Evolutionary conservation across 2,329 filamentous ascomycete species (phyloP).

Genomic region (Fusarium camptoceras): DNA sequence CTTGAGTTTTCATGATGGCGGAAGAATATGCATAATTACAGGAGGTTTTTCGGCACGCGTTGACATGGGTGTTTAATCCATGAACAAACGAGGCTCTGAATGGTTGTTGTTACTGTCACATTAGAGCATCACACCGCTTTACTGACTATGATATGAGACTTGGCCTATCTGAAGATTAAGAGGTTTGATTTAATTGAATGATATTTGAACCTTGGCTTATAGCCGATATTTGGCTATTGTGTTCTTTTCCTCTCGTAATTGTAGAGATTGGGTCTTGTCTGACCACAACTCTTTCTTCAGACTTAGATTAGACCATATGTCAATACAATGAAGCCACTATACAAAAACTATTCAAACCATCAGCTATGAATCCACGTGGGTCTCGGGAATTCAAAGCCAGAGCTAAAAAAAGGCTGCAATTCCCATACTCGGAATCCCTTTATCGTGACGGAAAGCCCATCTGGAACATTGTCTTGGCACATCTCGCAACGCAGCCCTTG

Average conservation of each 20-base stretch:
- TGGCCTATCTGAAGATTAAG: background rate
- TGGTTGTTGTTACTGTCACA: slow-evolving; percentile 3
- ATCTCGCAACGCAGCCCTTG: background rate
- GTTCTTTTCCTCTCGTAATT: background rate
- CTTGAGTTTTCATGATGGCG: background rate
- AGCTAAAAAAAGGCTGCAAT: background rate
- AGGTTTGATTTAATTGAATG: background rate
- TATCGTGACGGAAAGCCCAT: slow-evolving; percentile 14
- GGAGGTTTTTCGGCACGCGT: slow-evolving; percentile 1
- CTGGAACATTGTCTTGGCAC: slow-evolving; percentile 18
- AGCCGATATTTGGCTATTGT: background rate
- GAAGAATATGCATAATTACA: slow-evolving; percentile 11
- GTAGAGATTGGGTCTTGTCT: background rate
- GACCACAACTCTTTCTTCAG: background rate
- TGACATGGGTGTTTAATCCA: slow-evolving; percentile 5
- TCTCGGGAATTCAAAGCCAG: background rate
- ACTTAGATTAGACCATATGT: background rate
- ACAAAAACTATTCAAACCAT: background rate
- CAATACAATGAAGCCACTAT: background rate
- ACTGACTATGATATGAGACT: background rate
- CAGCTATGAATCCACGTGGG: slow-evolving; percentile 7
- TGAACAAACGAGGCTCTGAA: background rate
- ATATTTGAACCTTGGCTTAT: background rate
- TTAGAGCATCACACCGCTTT: slow-evolving; percentile 31
- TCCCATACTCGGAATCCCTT: background rate